Conservation (phyloP, 2,329 filamentous ascomycete species). For the Fusarium dlaminii region DNA sequence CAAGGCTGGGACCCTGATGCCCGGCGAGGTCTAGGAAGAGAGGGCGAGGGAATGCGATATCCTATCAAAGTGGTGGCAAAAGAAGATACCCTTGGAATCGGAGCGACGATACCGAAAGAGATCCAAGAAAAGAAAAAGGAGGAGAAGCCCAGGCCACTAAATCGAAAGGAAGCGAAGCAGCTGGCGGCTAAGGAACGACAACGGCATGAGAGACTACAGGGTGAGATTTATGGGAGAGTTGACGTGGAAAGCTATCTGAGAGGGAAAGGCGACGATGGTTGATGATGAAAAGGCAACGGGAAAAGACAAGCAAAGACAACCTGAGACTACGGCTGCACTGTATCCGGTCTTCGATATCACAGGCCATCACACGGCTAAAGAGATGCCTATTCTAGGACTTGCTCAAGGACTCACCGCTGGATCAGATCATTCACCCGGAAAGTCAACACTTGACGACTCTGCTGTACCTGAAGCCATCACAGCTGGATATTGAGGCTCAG, state of each 20-base stretch:
- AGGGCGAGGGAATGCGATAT: constrained; percentile 76
- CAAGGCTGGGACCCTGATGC: constrained; percentile 81
- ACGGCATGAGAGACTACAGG: constrained; percentile 70
- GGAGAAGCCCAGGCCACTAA: constrained; percentile 62
- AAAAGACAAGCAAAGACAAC: background rate
- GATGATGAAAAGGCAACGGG: background rate
- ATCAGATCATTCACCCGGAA: background rate
- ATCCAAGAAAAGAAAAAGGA: constrained; percentile 53
- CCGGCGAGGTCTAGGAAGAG: constrained; percentile 74
- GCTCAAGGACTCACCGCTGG: constrained; percentile 7
- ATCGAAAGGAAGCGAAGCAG: constrained; percentile 76
- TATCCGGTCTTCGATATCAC: background rate
- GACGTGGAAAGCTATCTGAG: constrained; percentile 80
- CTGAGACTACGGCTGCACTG: background rate
- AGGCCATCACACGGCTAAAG: background rate
- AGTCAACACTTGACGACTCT: background rate
- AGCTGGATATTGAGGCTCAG: no score
- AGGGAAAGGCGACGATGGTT: constrained; percentile 43
- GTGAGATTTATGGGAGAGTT: constrained; percentile 78
- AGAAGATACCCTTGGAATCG: constrained; percentile 78
- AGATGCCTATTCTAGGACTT: constrained; percentile 8
- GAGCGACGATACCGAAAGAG: constrained; percentile 58
- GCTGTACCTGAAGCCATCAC: background rate
- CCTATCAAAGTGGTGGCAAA: constrained; percentile 80
- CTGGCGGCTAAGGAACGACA: constrained; percentile 69